A percentile compares a stretch with the other conserved stretches of the same genome.
These are phyloP conservation scores for Magnaporthales sp. DNA, from an alignment of 2,329 filamentous ascomycete genomes.

Conservation along the genomic window DNA sequence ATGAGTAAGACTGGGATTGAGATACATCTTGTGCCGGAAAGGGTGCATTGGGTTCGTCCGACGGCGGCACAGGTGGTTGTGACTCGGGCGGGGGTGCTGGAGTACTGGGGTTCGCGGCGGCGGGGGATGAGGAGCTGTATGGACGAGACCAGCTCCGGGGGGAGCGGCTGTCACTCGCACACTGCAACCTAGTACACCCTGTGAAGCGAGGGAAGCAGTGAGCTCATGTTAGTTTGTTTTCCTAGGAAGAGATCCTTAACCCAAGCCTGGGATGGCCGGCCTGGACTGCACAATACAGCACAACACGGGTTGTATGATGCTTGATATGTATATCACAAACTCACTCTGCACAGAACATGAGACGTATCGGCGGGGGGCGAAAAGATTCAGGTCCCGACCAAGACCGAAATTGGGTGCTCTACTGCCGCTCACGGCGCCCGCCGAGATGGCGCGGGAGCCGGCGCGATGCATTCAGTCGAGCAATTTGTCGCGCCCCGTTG, in stretches of 20 bases:
- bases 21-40: not conserved
- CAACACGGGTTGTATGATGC: not conserved
- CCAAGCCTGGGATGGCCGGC: too few species aligned
- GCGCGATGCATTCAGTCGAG: not conserved
- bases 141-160: not conserved
- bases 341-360: not conserved
- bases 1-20: not conserved
- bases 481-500: not conserved
- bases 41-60: not conserved
- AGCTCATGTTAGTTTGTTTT: not conserved
- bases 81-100: not conserved
- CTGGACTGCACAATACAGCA: not conserved
- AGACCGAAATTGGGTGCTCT: not conserved
- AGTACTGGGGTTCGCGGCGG: not conserved
- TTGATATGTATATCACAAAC: not conserved
- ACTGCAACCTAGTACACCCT: not conserved
- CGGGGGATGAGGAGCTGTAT: not conserved
- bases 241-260: not conserved
- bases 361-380: not conserved
- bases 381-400: not conserved
- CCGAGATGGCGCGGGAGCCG: conserved; percentile 1
- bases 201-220: not conserved
- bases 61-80: not conserved
- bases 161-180: not conserved
- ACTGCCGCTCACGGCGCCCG: not conserved